Percentiles rank a stretch among this genome's conserved stretches.
Evolutionary conservation across 441 rosid species (phyloP).

Genomic region (Gossypium gossypioides): DNA sequence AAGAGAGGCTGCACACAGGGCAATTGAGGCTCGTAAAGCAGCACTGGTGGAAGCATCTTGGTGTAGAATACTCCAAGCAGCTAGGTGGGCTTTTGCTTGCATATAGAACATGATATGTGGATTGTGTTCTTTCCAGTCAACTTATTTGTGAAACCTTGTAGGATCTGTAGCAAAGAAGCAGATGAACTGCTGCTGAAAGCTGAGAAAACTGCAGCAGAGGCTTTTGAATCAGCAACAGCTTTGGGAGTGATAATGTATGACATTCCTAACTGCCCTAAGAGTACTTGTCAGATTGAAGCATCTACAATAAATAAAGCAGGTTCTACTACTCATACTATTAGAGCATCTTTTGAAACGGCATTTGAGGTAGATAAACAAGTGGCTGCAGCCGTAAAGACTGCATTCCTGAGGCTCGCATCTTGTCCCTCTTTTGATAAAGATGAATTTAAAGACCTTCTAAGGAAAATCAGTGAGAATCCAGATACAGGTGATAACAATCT

Average conservation of each 20-base stretch:
- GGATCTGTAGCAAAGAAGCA: conserved; percentile 72
- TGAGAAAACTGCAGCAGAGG: conserved; percentile 67
- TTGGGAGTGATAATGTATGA: conserved; percentile 82
- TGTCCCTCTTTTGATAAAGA: conserved; percentile 49
- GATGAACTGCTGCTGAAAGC: conserved; percentile 45
- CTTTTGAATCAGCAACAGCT: conserved; percentile 76
- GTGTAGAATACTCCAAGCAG: conserved; percentile 77
- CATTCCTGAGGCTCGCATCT: conserved; percentile 53
- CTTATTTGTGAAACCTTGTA: conserved; percentile 19
- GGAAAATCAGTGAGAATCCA: conserved; percentile 69
- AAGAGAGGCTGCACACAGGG: conserved; percentile 70
- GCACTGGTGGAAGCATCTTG: conserved; percentile 88
- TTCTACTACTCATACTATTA: conserved; percentile 60
- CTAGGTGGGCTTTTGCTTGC: conserved; percentile 40
- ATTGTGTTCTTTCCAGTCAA: conserved; percentile 5
- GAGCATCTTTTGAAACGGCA: conserved; percentile 79
- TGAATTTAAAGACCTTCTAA: conserved; percentile 58
- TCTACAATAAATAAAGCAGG: conserved; percentile 39
- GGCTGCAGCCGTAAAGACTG: conserved; percentile 73
- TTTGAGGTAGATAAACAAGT: conserved; percentile 92
- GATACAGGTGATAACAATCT: conserved; percentile 30
- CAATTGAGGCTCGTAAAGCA: conserved; percentile 82
- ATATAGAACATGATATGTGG: not conserved
- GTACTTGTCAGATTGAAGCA: conserved; percentile 39
- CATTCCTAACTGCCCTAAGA: conserved; percentile 56